Evolutionary conservation across 108 stramenopile genomes (phyloP), one percentile per base, ranked within the genome.

Genomic region (Skeletonema potamos): DNA sequence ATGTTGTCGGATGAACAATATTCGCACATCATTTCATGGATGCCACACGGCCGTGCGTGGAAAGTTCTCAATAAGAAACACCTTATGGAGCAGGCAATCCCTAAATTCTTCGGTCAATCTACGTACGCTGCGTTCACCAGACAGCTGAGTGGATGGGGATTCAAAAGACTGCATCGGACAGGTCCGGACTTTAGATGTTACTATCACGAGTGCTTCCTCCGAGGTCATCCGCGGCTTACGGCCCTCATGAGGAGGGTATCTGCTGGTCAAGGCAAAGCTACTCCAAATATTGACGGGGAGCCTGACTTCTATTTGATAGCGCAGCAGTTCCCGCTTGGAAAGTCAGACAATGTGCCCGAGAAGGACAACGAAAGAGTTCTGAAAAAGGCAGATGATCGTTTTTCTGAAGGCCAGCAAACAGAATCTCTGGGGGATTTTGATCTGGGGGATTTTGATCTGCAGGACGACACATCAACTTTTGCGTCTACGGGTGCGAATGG

Each of bases 31-130:
- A 56, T 56, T 30, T 26, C 55, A 30, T 56, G 55, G 55, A 56
- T 56, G 55, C 55, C 55, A 26, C 55, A 56, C 17, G 55, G 55
- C 10, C 55, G 55, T 12, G 55, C 55, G 55, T 56, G 26, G 26
- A 26, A 30, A 26, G 27, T 56, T 12, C 43, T 44, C 12, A 13
- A 44, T 13, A 44, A 44, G 43, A 30, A 30, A 12, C 18, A 30
- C 11, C 43, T 44, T 44, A 44, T 44, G 4, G 26, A 26, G 27
- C 17, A 56, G 27, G 55, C 15, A 11, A 13, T 22, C 12, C 55
- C 55, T 0, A 56, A 56, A 26, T 56, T 27, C 55, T 56, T 56
- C 10, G 27, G 27, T 11, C 55, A 56, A 30, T 12, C 26, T 12
- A 26, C 12, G 27, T 56, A 12, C 55, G 55, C 55, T 10, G n/a